Base-by-base conservation (phyloP, 2,329 filamentous ascomycete species). In the Calonectria ilicicola region DNA sequence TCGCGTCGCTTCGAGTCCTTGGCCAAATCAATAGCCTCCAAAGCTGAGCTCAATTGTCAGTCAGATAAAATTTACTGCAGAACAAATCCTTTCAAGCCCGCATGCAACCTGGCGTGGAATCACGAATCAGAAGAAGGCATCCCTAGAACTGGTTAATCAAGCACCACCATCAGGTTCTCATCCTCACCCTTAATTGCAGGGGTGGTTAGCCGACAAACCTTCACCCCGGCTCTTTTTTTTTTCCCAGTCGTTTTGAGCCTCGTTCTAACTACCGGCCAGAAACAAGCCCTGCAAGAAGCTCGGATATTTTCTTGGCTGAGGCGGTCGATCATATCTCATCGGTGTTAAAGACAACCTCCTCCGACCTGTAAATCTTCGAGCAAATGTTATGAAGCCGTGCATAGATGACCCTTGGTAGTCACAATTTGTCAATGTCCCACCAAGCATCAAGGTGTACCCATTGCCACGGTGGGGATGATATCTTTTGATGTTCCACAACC, bases 121-220 rank as follows among this genome's bases (percentile, higher is more conserved):
- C n/a, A 19, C 40, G 19, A 47, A 23, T 26, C n/a, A 40, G 21
- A 53, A n/a, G 26, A 26, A 19, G 2, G 35, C 53, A 23, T 44
- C 58, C 12, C 26, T 23, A 62, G 40, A 46, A 46, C 23, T 46
- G 14, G 7, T 17, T 17, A 15, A 27, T 32, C 19, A 35, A 51
- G 15, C 53, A 51, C 35, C 47, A 35, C 10, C 32, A 12, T 14
- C 32, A 12, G 21, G 14, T 38, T 29, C 8, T 40, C n/a, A 35
- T 40, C 35, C 19, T 26, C n/a, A 70, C n/a, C 67, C 21, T 56
- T 70, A 67, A 29, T 72, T 65, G 14, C 58, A 73, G 27, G 65
- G 72, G n/a, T 49, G 66, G 32, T 65, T 58, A 14, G 40, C 47
- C 3, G 65, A 69, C 21, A 47, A 29, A 9, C 46, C 53, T 4